Conservation (phyloP, 2,329 filamentous ascomycete genomes). For the Neophaeococcomyces mojaviensis region DNA sequence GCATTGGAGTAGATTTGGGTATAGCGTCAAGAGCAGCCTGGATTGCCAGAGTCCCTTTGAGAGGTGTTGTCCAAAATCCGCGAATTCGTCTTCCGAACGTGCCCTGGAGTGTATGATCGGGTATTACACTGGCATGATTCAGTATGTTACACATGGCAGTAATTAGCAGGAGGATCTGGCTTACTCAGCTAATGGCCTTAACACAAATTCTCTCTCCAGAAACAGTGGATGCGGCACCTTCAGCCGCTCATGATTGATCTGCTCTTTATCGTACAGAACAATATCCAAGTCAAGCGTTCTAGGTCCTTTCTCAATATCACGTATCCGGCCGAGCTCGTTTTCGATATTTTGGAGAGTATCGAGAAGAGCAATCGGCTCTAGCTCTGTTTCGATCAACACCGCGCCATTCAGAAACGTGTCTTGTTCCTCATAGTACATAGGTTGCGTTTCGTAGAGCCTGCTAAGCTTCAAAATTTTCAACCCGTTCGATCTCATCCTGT, state of each 20-base stretch:
- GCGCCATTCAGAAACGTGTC: slow-evolving; percentile 83
- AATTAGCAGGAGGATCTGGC: slow-evolving; percentile 18
- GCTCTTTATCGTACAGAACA: slow-evolving; percentile 66
- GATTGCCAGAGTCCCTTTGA: neutral
- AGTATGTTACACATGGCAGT: neutral
- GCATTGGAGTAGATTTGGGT: neutral
- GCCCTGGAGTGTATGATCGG: neutral
- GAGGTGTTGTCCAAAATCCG: neutral
- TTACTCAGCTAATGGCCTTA: slow-evolving; percentile 71
- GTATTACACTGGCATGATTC: neutral
- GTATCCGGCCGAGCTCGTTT: slow-evolving; percentile 66
- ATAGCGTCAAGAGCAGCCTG: neutral
- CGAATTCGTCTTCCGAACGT: no score
- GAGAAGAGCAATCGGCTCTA: slow-evolving; percentile 68
- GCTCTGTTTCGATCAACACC: slow-evolving; percentile 66
- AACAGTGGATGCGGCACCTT: slow-evolving; percentile 78
- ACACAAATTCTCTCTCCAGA: slow-evolving; percentile 85
- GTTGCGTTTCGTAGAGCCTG: slow-evolving; percentile 84
- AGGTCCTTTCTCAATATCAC: slow-evolving; percentile 85
- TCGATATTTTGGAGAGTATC: slow-evolving; percentile 81
- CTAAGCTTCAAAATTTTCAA: slow-evolving; percentile 75
- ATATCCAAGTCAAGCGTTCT: slow-evolving; percentile 94
- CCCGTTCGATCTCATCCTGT: slow-evolving; percentile 63
- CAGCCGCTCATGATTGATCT: slow-evolving; percentile 63
- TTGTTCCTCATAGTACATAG: slow-evolving; percentile 94